Evolutionary conservation across 768 basidiomycete species (phyloP).

Genomic region (Asterophora parasitica): DNA sequence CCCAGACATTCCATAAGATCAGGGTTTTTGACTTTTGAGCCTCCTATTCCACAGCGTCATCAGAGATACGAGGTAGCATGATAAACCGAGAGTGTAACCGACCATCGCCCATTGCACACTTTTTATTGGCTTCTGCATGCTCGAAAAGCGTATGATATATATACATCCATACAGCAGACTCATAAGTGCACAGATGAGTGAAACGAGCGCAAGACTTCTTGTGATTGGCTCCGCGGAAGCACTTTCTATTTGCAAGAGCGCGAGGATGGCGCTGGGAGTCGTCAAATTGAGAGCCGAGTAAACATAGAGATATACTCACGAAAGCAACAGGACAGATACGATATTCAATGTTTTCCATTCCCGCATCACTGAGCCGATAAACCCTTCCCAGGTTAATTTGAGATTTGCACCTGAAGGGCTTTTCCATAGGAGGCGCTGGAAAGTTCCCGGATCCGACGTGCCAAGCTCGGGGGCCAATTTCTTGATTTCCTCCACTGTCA

Average conservation of each 20-base stretch:
- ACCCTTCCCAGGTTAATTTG: conserved; percentile 53
- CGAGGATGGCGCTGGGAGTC: conserved; percentile 52
- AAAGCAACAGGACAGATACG: conserved; percentile 57
- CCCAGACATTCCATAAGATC: conserved; percentile 59
- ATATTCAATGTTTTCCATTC: conserved; percentile 78
- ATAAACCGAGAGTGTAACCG: conserved; percentile 3
- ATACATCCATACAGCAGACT: conserved; percentile 70
- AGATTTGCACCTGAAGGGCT: conserved; percentile 35
- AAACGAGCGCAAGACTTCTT: conserved; percentile 56
- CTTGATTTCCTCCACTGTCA: conserved; percentile 65
- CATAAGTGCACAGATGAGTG: conserved; percentile 64
- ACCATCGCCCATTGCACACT: conserved; percentile 73
- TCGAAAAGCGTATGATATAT: conserved; percentile 68
- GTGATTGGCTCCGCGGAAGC: conserved; percentile 57
- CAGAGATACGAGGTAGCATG: too few species aligned
- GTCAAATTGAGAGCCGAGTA: neutral
- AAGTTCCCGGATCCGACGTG: conserved; percentile 21
- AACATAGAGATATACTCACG: conserved; percentile 24
- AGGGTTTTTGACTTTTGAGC: conserved; percentile 31
- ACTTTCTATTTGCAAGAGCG: conserved; percentile 53
- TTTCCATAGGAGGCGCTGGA: conserved; percentile 23
- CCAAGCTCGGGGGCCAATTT: conserved; percentile 38
- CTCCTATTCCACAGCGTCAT: conserved; percentile 33
- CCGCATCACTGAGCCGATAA: conserved; percentile 59
- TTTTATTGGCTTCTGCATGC: conserved; percentile 67